phyloP scores from a whole-genome alignment of 2,329 filamentous ascomycete species.

The Nemania bipapillata region DNA sequence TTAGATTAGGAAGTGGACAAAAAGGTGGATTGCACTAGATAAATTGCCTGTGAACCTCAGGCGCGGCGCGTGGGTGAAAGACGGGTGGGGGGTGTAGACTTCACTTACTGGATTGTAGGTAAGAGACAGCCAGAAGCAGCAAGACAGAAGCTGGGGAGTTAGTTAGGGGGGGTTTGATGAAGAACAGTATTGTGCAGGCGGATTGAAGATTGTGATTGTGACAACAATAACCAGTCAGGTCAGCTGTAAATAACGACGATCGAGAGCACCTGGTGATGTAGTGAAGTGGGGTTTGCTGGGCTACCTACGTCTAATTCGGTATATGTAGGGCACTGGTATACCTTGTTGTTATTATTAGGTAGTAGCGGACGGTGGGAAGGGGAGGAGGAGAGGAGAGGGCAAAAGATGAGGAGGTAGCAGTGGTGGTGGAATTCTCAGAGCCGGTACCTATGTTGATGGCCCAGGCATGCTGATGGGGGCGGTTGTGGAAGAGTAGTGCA shows the following conservation, averaged over 20 bases:
- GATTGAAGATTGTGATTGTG: conserved; percentile 27
- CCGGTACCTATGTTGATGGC: conserved; percentile 31
- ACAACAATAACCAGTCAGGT: conserved; percentile 36
- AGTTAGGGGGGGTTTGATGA: conserved; percentile 26
- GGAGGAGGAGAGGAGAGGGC: conserved; percentile 13
- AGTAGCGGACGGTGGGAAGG: conserved; percentile 18
- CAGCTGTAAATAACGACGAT: conserved; percentile 37
- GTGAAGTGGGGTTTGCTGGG: conserved; percentile 35
- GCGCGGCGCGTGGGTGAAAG: conserved; percentile 5
- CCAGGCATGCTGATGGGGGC: conserved; percentile 37
- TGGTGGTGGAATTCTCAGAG: conserved; percentile 33
- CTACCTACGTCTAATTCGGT: conserved; percentile 25
- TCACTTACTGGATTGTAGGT: conserved; percentile 22
- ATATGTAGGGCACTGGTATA: conserved; percentile 14
- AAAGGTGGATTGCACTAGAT: conserved; percentile 19
- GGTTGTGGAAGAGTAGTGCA: conserved; percentile 33
- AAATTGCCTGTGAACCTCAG: conserved; percentile 15
- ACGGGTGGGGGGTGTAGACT: conserved; percentile 12
- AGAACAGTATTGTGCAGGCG: conserved; percentile 33
- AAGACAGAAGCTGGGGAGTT: conserved; percentile 14
- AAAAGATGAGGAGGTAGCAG: conserved; percentile 24
- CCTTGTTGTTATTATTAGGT: conserved; percentile 26
- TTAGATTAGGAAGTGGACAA: conserved; percentile 18
- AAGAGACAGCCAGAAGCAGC: conserved; percentile 19
- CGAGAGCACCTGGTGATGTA: conserved; percentile 34